Conservation (phyloP, 371 early-diverging fungal genomes). For the Edhazardia aedis region DNA sequence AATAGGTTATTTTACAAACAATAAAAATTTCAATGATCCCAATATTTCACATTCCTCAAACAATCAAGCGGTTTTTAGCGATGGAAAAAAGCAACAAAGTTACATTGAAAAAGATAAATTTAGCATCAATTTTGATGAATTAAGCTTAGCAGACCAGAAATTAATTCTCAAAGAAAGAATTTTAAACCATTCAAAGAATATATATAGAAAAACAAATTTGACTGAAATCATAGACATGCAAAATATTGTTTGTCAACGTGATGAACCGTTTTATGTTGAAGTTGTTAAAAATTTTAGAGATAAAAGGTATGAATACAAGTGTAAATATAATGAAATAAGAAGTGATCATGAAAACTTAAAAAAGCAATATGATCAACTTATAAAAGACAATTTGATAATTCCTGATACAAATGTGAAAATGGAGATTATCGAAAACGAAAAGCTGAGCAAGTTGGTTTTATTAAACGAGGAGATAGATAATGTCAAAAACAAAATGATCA, state of each 20-base stretch:
- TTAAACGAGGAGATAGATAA: too few relatives aligned
- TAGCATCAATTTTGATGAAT: too few relatives aligned
- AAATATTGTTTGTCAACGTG: constrained; percentile 72
- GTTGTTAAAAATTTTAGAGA: constrained; percentile 88
- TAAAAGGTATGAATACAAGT: constrained; percentile 89
- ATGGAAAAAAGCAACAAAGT: constrained; percentile 51
- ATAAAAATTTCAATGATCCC: constrained; percentile 21
- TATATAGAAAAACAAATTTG: constrained; percentile 60
- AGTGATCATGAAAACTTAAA: constrained; percentile 55
- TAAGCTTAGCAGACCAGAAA: too few relatives aligned
- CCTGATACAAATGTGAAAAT: too few relatives aligned
- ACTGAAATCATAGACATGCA: constrained; percentile 42
- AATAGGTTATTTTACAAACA: too few relatives aligned
- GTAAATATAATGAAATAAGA: constrained; percentile 66
- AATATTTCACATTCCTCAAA: constrained; percentile 46
- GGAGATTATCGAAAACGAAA: constrained; percentile 55
- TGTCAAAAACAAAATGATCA: too few relatives aligned
- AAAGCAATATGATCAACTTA: too few relatives aligned
- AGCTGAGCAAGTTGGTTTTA: constrained; percentile 72
- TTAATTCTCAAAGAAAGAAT: constrained; percentile 60
- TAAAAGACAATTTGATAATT: not conserved
- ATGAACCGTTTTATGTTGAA: constrained; percentile 92
- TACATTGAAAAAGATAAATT: too few relatives aligned
- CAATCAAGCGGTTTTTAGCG: constrained; percentile 51
- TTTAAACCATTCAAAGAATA: constrained; percentile 63